Percentiles rank a stretch among this genome's conserved stretches.
Conservation (phyloP, 2,329 filamentous ascomycete genomes). For the Monascus ruber region DNA sequence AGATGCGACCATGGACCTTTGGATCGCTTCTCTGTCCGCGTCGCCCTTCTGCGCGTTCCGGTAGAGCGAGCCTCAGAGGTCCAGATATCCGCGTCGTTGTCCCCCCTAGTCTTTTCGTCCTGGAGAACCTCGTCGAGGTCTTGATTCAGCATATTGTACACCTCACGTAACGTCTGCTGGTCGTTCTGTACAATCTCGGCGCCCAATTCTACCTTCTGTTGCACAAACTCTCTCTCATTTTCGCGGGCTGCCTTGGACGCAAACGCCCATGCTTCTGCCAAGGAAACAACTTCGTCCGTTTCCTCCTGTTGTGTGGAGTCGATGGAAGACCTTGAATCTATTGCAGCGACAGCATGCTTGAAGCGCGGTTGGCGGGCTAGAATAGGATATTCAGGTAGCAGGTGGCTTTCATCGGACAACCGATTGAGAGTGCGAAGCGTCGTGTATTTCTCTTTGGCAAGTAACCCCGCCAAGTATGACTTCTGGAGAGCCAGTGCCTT, state of each 20-base stretch:
- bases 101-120: slow-evolving; percentile 6
- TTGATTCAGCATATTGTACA: slow-evolving; percentile 25
- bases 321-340: slow-evolving; percentile 10
- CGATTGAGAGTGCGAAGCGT: slow-evolving; percentile 26
- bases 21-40: slow-evolving; percentile 12
- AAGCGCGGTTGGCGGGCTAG: slow-evolving; percentile 25
- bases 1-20: slow-evolving; percentile 28
- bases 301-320: slow-evolving; percentile 8
- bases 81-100: slow-evolving; percentile 20
- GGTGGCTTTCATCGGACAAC: slow-evolving; percentile 30
- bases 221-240: slow-evolving; percentile 21
- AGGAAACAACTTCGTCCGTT: slow-evolving; percentile 20
- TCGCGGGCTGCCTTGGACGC: slow-evolving; percentile 23
- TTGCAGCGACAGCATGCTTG: slow-evolving; percentile 20
- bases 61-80: slow-evolving; percentile 16
- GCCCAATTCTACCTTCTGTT: slow-evolving; percentile 21
- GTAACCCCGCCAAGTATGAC: slow-evolving; percentile 24
- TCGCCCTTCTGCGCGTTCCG: slow-evolving; percentile 7
- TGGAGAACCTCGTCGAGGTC: slow-evolving; percentile 15
- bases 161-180: slow-evolving; percentile 16
- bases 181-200: slow-evolving; percentile 19
- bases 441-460: slow-evolving; percentile 28
- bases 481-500: slow-evolving; percentile 27
- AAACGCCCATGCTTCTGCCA: slow-evolving; percentile 31
- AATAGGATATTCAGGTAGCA: slow-evolving; percentile 32